These are phyloP conservation scores for Berberis vulgaris DNA, from an alignment of 164 flowering plant species.

Conservation along the genomic window DNA sequence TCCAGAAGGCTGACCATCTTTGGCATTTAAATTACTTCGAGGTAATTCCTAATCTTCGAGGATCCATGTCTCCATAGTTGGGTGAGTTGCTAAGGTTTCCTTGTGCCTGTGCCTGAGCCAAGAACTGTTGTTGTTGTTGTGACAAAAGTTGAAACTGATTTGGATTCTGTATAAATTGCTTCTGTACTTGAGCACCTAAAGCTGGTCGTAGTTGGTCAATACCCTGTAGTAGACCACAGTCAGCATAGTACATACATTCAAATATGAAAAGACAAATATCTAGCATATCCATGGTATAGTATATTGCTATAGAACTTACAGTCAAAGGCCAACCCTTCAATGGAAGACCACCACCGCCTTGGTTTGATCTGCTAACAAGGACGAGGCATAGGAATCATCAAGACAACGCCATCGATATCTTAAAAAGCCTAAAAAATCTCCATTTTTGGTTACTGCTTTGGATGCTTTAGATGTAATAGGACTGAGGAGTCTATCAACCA, in stretches of 20 bases:
- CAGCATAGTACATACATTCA: background rate
- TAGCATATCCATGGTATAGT: background rate
- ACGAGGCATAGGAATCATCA: background rate
- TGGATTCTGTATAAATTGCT: constrained; percentile 48
- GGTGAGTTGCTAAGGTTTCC: constrained; percentile 52
- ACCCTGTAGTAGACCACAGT: constrained; percentile 34
- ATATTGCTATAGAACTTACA: constrained; percentile 34
- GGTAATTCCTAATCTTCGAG: constrained; percentile 58
- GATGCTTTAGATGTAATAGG: too few relatives aligned
- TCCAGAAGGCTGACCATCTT: constrained; percentile 68
- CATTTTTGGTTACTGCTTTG: too few relatives aligned
- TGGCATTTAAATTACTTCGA: constrained; percentile 48
- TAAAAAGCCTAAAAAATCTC: too few relatives aligned
- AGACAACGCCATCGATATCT: background rate
- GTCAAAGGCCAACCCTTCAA: constrained; percentile 88
- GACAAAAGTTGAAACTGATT: constrained; percentile 62
- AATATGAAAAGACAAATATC: background rate
- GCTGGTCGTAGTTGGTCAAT: constrained; percentile 59
- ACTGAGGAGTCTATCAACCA: too few relatives aligned
- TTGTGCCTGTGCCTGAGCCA: constrained; percentile 78
- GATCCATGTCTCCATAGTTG: constrained; percentile 53
- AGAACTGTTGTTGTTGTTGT: constrained; percentile 59
- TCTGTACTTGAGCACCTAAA: constrained; percentile 60
- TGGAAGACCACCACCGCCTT: constrained; percentile 64
- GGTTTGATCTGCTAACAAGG: constrained; percentile 41